A percentile compares a stretch with the other conserved stretches of the same genome.
phyloP scores from a whole-genome alignment of 306 rosid genomes.

The Acacia melanoxylon region DNA sequence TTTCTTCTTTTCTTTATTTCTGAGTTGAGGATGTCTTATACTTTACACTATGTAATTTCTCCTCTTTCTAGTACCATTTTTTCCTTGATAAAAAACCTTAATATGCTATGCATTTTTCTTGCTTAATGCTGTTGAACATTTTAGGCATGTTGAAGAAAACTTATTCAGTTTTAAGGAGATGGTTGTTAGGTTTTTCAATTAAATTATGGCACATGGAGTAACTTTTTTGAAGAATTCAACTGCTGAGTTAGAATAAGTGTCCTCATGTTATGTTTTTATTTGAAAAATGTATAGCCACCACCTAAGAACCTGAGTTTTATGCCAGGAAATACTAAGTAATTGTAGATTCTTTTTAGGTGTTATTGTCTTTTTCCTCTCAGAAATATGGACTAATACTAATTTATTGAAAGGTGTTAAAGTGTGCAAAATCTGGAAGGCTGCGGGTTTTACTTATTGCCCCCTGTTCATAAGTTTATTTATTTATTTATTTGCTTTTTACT shows the following conservation, averaged over 20 bases:
- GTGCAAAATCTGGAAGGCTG: background rate
- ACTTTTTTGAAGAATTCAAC: background rate
- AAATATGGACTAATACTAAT: conserved; percentile 14
- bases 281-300: background rate
- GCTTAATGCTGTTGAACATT: background rate
- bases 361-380: background rate
- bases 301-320: background rate
- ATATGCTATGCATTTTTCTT: background rate
- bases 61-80: background rate
- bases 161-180: background rate
- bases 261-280: background rate
- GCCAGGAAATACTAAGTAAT: background rate
- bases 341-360: background rate
- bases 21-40: background rate
- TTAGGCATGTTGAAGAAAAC: background rate
- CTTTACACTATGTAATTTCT: background rate
- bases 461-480: conserved; percentile 2
- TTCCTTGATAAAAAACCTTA: background rate
- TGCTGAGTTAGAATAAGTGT: background rate
- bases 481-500: conserved; percentile 10
- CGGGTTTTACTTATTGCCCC: background rate
- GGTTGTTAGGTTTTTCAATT: background rate
- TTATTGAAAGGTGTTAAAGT: conserved; percentile 9
- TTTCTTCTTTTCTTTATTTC: background rate
- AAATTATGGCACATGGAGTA: background rate